Evolutionary conservation across 805 yeast genomes (phyloP).

Genomic region (Spathaspora passalidarum): DNA sequence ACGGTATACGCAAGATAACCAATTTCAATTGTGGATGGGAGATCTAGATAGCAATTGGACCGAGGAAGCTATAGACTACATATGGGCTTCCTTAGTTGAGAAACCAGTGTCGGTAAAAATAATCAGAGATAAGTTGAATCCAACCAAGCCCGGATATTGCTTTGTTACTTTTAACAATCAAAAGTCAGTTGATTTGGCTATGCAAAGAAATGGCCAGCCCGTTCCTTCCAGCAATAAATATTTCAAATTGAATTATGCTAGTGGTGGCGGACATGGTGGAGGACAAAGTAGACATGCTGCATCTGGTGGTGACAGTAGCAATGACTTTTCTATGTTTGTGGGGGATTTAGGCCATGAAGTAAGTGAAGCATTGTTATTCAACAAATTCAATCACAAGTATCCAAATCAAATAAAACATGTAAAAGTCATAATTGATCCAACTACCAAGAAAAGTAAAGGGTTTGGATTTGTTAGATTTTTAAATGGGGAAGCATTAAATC

Average conservation of each 20-base stretch:
- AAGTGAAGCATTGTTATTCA: constrained; percentile 61
- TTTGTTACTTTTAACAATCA: constrained; percentile 69
- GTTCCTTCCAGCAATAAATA: constrained; percentile 63
- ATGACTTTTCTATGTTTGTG: constrained; percentile 63
- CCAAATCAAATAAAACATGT: constrained; percentile 69
- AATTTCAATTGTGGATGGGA: constrained; percentile 78
- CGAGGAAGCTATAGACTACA: constrained; percentile 58
- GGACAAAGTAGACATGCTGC: background rate
- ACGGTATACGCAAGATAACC: constrained; percentile 5
- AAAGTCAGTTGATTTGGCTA: constrained; percentile 62
- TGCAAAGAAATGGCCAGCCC: constrained; percentile 62
- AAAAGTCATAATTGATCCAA: constrained; percentile 73
- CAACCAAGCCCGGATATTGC: constrained; percentile 51
- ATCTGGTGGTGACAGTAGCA: constrained; percentile 1
- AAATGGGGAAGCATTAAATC: constrained; percentile 62
- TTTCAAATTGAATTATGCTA: constrained; percentile 81
- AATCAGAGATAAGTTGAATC: constrained; percentile 66
- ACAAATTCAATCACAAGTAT: constrained; percentile 64
- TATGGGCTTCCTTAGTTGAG: constrained; percentile 75
- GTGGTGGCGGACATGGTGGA: constrained; percentile 30
- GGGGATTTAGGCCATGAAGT: constrained; percentile 80
- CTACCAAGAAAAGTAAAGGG: constrained; percentile 71
- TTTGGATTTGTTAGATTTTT: constrained; percentile 86
- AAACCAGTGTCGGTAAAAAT: constrained; percentile 57
- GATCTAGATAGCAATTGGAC: constrained; percentile 85